Evolutionary conservation across 768 basidiomycete genomes (phyloP).

Genomic region (Tephrocybe sp.): DNA sequence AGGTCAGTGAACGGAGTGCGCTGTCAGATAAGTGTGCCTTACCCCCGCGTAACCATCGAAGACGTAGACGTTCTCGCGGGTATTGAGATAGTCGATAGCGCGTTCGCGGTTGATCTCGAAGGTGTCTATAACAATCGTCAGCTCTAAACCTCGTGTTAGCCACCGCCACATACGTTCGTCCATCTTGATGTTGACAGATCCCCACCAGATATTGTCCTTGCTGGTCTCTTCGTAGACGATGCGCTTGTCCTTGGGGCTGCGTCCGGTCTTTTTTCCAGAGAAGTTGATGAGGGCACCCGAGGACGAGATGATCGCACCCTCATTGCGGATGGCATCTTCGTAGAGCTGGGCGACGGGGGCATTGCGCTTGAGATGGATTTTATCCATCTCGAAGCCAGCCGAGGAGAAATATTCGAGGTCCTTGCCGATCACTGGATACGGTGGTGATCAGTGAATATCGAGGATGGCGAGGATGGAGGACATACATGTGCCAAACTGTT

Average conservation of each 20-base stretch:
- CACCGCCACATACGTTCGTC: slow-evolving; percentile 72
- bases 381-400: slow-evolving; percentile 98
- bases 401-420: slow-evolving; percentile 98
- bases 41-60: slow-evolving; percentile 95
- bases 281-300: slow-evolving; percentile 99
- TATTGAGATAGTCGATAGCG: slow-evolving; percentile 98
- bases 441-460: slow-evolving; percentile 2
- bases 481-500: slow-evolving; percentile 60
- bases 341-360: slow-evolving; percentile 88
- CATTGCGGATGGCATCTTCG: slow-evolving; percentile 98
- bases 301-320: slow-evolving; percentile 96
- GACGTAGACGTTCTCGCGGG: slow-evolving; percentile 96
- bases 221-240: slow-evolving; percentile 97
- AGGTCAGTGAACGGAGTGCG: slow-evolving; percentile 14
- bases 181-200: slow-evolving; percentile 99
- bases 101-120: slow-evolving; percentile 99
- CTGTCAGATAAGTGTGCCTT: slow-evolving; percentile 22
- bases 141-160: not conserved
- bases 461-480: slow-evolving; percentile 15
- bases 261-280: slow-evolving; percentile 98
- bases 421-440: slow-evolving; percentile 73
- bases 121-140: slow-evolving; percentile 61
- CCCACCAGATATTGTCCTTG: slow-evolving; percentile 99
- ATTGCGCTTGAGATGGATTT: slow-evolving; percentile 94
- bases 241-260: slow-evolving; percentile 98